Evolutionary conservation across 2,329 filamentous ascomycete genomes (phyloP), one percentile per base, ranked within the genome.

Genomic region (Hypoxylon sp.): DNA sequence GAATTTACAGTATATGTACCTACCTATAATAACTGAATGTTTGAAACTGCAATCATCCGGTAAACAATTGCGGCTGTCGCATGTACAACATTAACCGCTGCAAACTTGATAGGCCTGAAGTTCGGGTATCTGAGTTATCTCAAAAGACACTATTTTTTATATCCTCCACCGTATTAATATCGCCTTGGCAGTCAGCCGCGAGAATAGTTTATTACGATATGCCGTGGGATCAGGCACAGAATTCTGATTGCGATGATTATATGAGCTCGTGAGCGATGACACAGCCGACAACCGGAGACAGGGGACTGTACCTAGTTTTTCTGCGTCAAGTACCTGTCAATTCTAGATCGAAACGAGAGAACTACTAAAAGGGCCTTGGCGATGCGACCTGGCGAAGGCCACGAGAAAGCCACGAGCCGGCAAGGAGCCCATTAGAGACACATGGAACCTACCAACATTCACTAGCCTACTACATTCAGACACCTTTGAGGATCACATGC

Each of bases 41-140:
- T 22, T 26, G 26, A 4, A 35, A 22, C 47, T 60, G 57, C 47
- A 46, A 46, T 52, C 35, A 35, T 3, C 57, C 57, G 57, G 26
- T 44, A 14, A 52, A 26, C 14, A 26, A 53, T 31, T 39, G 48
- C 17, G 26, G 47, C 24, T 57, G 29, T 31, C 22, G 29, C 42
- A 11, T 8, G n/a, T 56, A 57, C 42, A 19, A 48, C 42, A 48
- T 57, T 57, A 37, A 19, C 42, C 37, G 14, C 39, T 37, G 39
- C 17, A 29, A 57, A n/a, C 6, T 53, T 35, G 50, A 37, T 13
- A 46, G 37, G 39, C 26, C 29, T 24, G 14, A 29, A 39, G 35
- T 31, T 31, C 14, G n/a, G 19, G 33, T 50, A 39, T 17, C 44
- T 50, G 33, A 29, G 31, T 17, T 17, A 39, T 50, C 55, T 26